A percentile compares a stretch with the other conserved stretches of the same genome.
These are phyloP conservation scores for Paraphoma sp. DNA, from an alignment of 2,329 filamentous ascomycete genomes.

Conservation along the genomic window DNA sequence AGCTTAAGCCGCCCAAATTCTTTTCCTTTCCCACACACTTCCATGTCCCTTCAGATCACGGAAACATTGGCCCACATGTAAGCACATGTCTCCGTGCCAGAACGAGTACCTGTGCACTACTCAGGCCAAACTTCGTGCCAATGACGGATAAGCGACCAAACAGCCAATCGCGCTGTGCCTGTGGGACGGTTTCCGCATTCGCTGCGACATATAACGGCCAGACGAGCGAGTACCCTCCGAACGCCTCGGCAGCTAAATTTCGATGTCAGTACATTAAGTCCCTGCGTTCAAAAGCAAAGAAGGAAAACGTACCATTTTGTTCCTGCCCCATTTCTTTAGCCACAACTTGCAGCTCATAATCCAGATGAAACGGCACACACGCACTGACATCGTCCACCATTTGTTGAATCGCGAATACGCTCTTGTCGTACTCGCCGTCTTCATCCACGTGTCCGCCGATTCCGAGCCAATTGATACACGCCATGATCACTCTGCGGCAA, in stretches of 20 bases:
- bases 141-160: constrained; percentile 44
- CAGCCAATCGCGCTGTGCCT: constrained; percentile 47
- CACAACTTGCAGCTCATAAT: constrained; percentile 45
- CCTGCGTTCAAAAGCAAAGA: background rate
- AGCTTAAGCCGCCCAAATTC: too few species aligned
- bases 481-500: constrained; percentile 48
- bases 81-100: constrained; percentile 45
- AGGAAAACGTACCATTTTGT: constrained; percentile 35
- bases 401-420: constrained; percentile 41
- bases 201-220: constrained; percentile 51
- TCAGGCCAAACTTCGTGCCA: constrained; percentile 46
- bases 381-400: constrained; percentile 50
- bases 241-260: constrained; percentile 46
- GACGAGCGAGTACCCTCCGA: constrained; percentile 49
- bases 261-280: constrained; percentile 15
- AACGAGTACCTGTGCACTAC: constrained; percentile 42
- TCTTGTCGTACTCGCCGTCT: constrained; percentile 20
- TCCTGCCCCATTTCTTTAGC: constrained; percentile 44
- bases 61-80: constrained; percentile 46
- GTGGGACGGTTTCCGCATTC: constrained; percentile 45
- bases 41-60: constrained; percentile 8
- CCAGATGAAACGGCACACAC: constrained; percentile 49
- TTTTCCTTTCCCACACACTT: background rate
- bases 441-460: constrained; percentile 15
- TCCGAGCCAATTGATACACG: constrained; percentile 40